Evolutionary conservation across 2,329 filamentous ascomycete genomes (phyloP).

Genomic region (Penicillium griseofulvum): DNA sequence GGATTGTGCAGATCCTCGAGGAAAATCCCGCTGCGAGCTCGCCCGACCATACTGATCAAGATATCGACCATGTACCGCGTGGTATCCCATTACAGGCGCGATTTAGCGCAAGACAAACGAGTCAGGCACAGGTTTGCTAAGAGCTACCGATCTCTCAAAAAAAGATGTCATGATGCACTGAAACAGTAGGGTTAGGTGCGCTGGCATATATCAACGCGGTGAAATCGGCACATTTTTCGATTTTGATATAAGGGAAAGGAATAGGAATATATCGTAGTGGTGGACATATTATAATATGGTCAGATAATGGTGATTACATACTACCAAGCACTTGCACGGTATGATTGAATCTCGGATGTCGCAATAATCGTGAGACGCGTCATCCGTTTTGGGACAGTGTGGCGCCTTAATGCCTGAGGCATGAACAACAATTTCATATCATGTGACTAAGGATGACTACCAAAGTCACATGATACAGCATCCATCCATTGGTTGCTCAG

Average conservation of each 20-base stretch:
- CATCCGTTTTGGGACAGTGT: no score
- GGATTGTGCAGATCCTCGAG: slow-evolving; percentile 61
- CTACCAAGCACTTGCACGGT: no score
- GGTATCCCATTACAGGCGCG: slow-evolving; percentile 63
- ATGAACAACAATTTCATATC: no score
- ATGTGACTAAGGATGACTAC: no score
- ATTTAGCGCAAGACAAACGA: slow-evolving; percentile 59
- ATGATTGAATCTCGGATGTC: no score
- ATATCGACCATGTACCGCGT: slow-evolving; percentile 62
- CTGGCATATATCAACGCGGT: background rate
- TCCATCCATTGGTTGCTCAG: no score
- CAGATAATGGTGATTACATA: no score
- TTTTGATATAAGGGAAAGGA: background rate
- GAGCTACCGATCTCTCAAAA: slow-evolving; percentile 60
- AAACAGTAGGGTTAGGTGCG: slow-evolving; percentile 33
- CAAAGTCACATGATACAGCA: no score
- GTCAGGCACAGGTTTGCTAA: slow-evolving; percentile 56
- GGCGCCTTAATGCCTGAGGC: no score
- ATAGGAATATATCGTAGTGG: no score
- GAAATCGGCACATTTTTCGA: background rate
- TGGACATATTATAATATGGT: no score
- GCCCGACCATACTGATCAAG: slow-evolving; percentile 56
- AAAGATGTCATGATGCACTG: slow-evolving; percentile 58
- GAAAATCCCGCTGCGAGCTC: slow-evolving; percentile 51
- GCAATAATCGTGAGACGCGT: no score